Conservation (phyloP, 176 grass and related monocot species). For the Zizania latifolia region DNA sequence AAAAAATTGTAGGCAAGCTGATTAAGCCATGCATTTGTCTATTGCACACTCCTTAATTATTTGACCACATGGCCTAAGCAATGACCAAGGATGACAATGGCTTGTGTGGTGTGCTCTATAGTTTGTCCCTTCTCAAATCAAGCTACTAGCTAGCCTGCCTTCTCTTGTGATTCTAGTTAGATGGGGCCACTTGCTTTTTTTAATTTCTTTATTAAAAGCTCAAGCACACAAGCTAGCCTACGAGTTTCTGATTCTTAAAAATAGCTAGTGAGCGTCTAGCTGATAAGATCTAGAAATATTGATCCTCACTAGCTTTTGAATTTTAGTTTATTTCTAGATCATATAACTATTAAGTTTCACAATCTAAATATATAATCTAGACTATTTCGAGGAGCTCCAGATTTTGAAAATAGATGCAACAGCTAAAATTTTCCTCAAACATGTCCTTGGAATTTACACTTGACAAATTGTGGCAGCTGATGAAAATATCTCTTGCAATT, state of each 20-base stretch:
- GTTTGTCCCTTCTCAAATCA: constrained; percentile 29
- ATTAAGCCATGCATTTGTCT: constrained; percentile 16
- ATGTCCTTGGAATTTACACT: background rate
- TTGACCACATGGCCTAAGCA: constrained; percentile 40
- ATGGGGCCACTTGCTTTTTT: background rate
- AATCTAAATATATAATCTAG: too few species aligned
- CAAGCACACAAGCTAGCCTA: background rate
- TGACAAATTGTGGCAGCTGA: background rate
- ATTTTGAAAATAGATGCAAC: too few species aligned
- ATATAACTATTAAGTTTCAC: too few species aligned
- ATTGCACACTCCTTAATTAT: constrained; percentile 26
- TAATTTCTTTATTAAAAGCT: background rate
- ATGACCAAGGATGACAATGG: constrained; percentile 20
- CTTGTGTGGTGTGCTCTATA: constrained; percentile 2
- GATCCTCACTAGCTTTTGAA: too few species aligned
- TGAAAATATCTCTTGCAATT: background rate
- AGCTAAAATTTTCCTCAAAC: too few species aligned
- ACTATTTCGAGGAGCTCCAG: too few species aligned
- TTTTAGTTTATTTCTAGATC: too few species aligned
- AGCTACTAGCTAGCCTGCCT: background rate
- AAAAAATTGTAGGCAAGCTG: background rate
- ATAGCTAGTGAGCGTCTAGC: too few species aligned
- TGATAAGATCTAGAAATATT: too few species aligned
- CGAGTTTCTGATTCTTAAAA: too few species aligned
- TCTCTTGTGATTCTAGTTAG: constrained; percentile 7